A percentile compares a stretch with the other conserved stretches of the same genome.
These are phyloP conservation scores for Aspergillus calidoustus DNA, from an alignment of 2,329 filamentous ascomycete species.

Conservation along the genomic window DNA sequence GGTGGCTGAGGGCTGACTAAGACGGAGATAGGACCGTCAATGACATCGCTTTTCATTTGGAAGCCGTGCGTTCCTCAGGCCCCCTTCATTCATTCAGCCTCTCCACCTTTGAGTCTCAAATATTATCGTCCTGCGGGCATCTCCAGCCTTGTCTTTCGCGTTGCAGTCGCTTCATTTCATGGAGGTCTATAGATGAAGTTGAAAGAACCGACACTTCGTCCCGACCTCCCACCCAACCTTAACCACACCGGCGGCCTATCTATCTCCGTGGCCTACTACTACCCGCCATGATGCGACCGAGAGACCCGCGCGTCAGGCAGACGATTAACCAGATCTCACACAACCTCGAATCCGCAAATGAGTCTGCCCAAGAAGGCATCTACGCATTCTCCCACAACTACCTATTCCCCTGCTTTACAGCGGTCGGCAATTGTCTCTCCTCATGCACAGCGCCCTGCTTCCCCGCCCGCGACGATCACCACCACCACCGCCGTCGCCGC, in stretches of 20 bases:
- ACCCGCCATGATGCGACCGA: constrained; percentile 61
- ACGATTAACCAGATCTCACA: constrained; percentile 92
- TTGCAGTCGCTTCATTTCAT: constrained; percentile 14
- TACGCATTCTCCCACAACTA: constrained; percentile 89
- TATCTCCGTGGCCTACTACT: constrained; percentile 38
- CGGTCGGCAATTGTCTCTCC: constrained; percentile 68
- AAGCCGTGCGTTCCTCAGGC: constrained; percentile 22
- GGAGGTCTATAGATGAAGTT: constrained; percentile 20
- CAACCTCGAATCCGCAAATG: constrained; percentile 87
- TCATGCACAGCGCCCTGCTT: constrained; percentile 70
- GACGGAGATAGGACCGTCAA: constrained; percentile 10
- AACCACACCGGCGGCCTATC: constrained; percentile 1
- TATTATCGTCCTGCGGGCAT: not conserved
- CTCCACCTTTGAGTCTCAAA: constrained; percentile 12
- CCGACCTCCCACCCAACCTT: not conserved
- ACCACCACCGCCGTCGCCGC: constrained; percentile 72
- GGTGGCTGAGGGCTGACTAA: constrained; percentile 35
- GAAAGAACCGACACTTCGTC: constrained; percentile 2
- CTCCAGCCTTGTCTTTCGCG: not conserved
- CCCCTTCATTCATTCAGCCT: constrained; percentile 9
- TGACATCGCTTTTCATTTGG: constrained; percentile 31
- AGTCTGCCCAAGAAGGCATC: constrained; percentile 87
- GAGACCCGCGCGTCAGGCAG: constrained; percentile 86
- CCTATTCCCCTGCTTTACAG: constrained; percentile 77
- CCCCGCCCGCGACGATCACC: constrained; percentile 75